Evolutionary conservation across 768 basidiomycete species (phyloP), one percentile per base, ranked within the genome.

Genomic region (Hericium rajendrae): DNA sequence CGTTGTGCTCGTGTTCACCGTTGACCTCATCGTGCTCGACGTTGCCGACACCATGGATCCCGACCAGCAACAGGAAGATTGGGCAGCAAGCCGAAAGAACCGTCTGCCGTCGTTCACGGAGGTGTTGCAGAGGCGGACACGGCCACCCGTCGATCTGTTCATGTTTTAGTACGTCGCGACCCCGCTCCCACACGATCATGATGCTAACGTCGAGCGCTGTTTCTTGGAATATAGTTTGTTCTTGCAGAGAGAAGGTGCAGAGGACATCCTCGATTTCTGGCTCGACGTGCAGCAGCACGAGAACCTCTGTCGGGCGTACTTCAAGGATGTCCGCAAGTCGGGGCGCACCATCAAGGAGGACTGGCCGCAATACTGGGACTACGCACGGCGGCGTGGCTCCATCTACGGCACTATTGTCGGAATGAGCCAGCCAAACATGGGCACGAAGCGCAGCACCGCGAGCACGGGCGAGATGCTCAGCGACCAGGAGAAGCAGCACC

Each of bases 211-310:
- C 12, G 20, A 40, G 40, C 9, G 9, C 28, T 22, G 16, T 61
- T 55, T 40, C 24, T 26, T 56, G 55, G 26, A 26, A 58, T 51
- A 26, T 62, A 97, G 95, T 72, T 81, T 97, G 59, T 98, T 97
- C 71, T 76, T 99, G 38, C 95, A 98, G 69, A 83, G 93, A 38
- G 95, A 99, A 72, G 91, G 92, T 24, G 84, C 91, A 55, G 95
- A 98, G 69, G 97, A 99, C 70, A 89, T 94, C 51, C 74, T 99
- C 48, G 97, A 99, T 70, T 98, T 98, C 66, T 98, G 95, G 94
- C 81, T 99, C 28, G 97, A 99, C 69, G 97, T 98, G 6, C 94
- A 97, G 65, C 97, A 98, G 73, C 97, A 99, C 70, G 97, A 98
- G 74, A 97, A 97, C 69, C 83, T 99, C 38, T 98, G 95, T 71